phyloP scores from a whole-genome alignment of 2,329 filamentous ascomycete species.

The Graphium sp. region DNA sequence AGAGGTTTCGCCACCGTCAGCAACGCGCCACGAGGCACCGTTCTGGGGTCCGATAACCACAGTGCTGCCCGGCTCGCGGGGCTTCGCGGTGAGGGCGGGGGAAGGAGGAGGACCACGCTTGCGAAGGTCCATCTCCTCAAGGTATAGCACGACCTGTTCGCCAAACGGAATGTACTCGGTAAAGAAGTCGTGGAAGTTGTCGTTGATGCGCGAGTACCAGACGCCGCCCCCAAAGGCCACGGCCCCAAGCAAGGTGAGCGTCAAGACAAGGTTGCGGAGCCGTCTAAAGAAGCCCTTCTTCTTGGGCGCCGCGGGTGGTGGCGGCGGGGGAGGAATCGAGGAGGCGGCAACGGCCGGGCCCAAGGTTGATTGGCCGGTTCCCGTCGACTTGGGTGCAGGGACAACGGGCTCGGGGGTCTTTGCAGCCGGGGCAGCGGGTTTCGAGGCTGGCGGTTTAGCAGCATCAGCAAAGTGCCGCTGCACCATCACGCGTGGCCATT shows the following conservation, averaged over 20 bases:
- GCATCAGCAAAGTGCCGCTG: slow-evolving; percentile 22
- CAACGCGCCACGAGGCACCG: slow-evolving; percentile 66
- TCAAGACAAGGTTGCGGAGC: slow-evolving; percentile 62
- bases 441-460: slow-evolving; percentile 22
- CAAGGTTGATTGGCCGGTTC: slow-evolving; percentile 8
- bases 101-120: no score
- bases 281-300: slow-evolving; percentile 53
- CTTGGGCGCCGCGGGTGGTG: slow-evolving; percentile 22
- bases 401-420: slow-evolving; percentile 13
- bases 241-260: slow-evolving; percentile 58
- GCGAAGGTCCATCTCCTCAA: slow-evolving; percentile 88
- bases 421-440: slow-evolving; percentile 10
- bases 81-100: no score
- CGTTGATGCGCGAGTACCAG: slow-evolving; percentile 82
- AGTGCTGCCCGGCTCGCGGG: slow-evolving; percentile 44
- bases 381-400: slow-evolving; percentile 14
- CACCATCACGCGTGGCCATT: slow-evolving; percentile 30
- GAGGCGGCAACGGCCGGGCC: slow-evolving; percentile 9
- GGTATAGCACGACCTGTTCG: slow-evolving; percentile 85
- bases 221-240: slow-evolving; percentile 76
- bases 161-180: slow-evolving; percentile 92
- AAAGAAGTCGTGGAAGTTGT: slow-evolving; percentile 99
- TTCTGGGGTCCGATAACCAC: slow-evolving; percentile 75
- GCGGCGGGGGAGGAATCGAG: slow-evolving; percentile 17
- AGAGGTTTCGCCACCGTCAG: slow-evolving; percentile 38